Evolutionary conservation across 208 protist species (phyloP), one percentile per base, ranked within the genome.

Genomic region (Endotrypanum monterogeii): DNA sequence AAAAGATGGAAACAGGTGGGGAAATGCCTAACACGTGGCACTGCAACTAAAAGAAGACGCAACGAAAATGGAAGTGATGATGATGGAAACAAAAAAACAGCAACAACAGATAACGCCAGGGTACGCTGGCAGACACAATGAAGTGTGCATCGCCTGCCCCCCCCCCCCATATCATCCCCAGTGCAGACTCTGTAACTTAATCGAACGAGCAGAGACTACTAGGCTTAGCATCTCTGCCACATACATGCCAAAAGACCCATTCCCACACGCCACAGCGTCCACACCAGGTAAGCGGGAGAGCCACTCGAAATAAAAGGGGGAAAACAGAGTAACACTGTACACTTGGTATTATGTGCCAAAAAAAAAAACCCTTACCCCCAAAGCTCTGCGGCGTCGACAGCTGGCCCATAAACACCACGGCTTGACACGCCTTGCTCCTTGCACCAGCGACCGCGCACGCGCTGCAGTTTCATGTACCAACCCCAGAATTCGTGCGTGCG

Each of bases 391-490:
- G 94, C 94, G 67, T 98, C 94, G 7, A 98, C 92, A 18, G 92
- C 94, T 54, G 94, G 94, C 0, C 91, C 91, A 67, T 98, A 98
- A 28, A 96, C 92, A 56, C 94, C 94, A 51, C 94, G 83, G 81
- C 92, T 96, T 54, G 91, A 89, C 46, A 98, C 87, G 14, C 88
- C 92, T 46, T 96, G 90, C 75, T 98, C 90, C 35, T 90, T 87
- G 74, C 94, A 98, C 92, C 94, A 98, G 11, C 89, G 83, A 0
- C 92, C 94, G 68, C 94, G 89, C 71, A 96, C 94, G 41, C 94
- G 94, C 79, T 98, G 94, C 51, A 98, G 84, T 65, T 95, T 96
- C 83, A 88, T 96, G 82, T 96, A 98, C 91, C 92, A 98, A 9
- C 87, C 89, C 91, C 92, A 96, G 74, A 96, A 98, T 74, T 98